These are phyloP conservation scores for Aspergillus brunneoviolaceus DNA, from an alignment of 2,329 filamentous ascomycete genomes.

Conservation along the genomic window DNA sequence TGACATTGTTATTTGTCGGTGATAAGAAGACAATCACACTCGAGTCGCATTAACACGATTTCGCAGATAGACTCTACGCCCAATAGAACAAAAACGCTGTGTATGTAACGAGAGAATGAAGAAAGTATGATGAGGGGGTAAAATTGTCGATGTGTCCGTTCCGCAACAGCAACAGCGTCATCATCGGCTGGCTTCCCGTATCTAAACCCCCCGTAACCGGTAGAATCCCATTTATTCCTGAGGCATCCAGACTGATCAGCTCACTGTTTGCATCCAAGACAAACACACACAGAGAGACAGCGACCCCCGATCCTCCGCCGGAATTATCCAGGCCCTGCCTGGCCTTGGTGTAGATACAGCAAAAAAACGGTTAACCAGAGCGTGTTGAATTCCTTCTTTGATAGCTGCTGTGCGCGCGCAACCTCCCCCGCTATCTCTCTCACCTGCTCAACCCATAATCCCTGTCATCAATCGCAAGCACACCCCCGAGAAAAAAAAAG, in stretches of 20 bases:
- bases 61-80: neutral
- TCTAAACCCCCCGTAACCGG: no score
- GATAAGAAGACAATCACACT: neutral
- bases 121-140: neutral
- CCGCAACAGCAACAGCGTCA: conserved; percentile 22
- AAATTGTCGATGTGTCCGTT: conserved; percentile 16
- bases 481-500: neutral
- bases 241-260: conserved; percentile 10
- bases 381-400: no score
- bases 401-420: no score
- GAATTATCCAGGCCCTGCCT: neutral
- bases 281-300: conserved; percentile 19
- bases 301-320: neutral
- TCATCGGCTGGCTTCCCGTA: conserved; percentile 10
- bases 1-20: conserved; percentile 34
- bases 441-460: neutral
- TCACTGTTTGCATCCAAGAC: conserved; percentile 31
- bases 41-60: neutral
- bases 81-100: neutral
- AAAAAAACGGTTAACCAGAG: neutral
- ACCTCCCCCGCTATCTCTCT: neutral
- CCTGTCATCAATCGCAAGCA: neutral
- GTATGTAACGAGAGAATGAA: neutral
- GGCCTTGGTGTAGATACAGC: neutral
- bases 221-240: conserved; percentile 16